phyloP scores from a whole-genome alignment of 352 stramenopile species.

The Detonula confervacea region DNA sequence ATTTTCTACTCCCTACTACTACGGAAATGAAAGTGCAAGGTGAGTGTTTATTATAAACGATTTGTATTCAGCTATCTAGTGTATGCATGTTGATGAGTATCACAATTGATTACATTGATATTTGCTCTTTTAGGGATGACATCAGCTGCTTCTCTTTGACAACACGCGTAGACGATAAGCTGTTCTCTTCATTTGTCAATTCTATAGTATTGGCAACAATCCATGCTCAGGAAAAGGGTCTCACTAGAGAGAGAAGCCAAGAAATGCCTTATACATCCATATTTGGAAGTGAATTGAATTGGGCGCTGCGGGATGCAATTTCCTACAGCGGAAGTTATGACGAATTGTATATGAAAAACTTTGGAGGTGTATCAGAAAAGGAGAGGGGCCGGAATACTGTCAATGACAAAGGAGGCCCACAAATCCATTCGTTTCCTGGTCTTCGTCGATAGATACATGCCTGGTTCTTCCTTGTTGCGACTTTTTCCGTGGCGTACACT shows the following conservation, averaged over 20 bases:
- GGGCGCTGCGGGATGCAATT: slow-evolving; percentile 37
- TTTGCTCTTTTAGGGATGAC: slow-evolving; percentile 23
- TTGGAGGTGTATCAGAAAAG: slow-evolving; percentile 26
- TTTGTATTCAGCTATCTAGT: too few relatives aligned
- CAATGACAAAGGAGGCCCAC: slow-evolving; percentile 18
- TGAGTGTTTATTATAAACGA: too few relatives aligned
- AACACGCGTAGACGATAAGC: slow-evolving; percentile 41
- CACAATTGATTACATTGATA: too few relatives aligned
- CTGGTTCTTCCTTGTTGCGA: too few relatives aligned
- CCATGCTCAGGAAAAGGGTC: slow-evolving; percentile 32
- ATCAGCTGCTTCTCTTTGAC: slow-evolving; percentile 26
- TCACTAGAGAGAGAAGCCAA: slow-evolving; percentile 10
- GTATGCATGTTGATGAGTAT: too few relatives aligned
- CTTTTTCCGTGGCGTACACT: too few relatives aligned
- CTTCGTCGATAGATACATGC: too few relatives aligned
- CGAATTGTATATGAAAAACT: slow-evolving; percentile 39
- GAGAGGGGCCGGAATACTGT: slow-evolving; percentile 34
- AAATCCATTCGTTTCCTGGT: slow-evolving; percentile 19
- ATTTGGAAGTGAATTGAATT: slow-evolving; percentile 43
- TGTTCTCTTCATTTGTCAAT: slow-evolving; percentile 46
- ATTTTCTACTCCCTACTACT: slow-evolving; percentile 39
- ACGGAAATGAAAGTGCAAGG: not conserved
- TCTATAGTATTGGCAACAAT: slow-evolving; percentile 39
- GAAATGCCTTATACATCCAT: slow-evolving; percentile 28
- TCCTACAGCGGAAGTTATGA: slow-evolving; percentile 30